Evolutionary conservation across 495 filamentous ascomycete species (phyloP), one percentile per base, ranked within the genome.

Genomic region (Cenococcum geophilum): DNA sequence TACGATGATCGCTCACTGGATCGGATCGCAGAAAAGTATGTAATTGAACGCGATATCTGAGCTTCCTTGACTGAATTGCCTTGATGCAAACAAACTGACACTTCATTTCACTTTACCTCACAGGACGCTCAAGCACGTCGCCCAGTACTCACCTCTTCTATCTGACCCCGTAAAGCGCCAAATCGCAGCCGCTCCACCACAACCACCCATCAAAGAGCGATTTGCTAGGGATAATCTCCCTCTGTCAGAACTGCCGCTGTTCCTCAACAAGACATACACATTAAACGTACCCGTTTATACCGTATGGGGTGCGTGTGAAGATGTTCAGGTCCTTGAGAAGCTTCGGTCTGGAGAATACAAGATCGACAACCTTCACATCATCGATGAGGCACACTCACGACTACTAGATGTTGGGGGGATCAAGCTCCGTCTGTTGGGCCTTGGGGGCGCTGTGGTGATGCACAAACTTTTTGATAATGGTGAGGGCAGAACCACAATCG

Each of bases 401-500:
- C 77, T 97, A 57, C 77, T 99, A 57, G 95, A 99, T 73, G 81
- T 96, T 50, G 93, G 92, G 63, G 93, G 95, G 59, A 88, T 99
- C 20, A 97, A 96, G 83, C 84, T 99, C 53, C 89, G 95, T 67
- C 80, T 99, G 58, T 82, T 99, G 21, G 95, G 95, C 56, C 75
- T 99, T 53, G 95, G 95, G 56, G 93, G 95, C 66, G 95, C 95
- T 0, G 92, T 99, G 0, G 95, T 99, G 25, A 99, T 99, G 95
- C 95, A 99, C 79, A 99, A 99, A 80, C 83, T 99, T 9, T 99
- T 99, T 71, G 95, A 99, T 72, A 99, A 97, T 68, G 95, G 95
- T 32, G 95, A 99, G 70, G 95, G 95, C 55, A 85, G 91, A 72
- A 99, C 95, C 35, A 97, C 95, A 0, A 97, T 99, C 73, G 93